Percentiles rank a stretch among this genome's conserved stretches.
Evolutionary conservation across 371 early-diverging fungal species (phyloP).

Genomic region (Batkoa obscura): DNA sequence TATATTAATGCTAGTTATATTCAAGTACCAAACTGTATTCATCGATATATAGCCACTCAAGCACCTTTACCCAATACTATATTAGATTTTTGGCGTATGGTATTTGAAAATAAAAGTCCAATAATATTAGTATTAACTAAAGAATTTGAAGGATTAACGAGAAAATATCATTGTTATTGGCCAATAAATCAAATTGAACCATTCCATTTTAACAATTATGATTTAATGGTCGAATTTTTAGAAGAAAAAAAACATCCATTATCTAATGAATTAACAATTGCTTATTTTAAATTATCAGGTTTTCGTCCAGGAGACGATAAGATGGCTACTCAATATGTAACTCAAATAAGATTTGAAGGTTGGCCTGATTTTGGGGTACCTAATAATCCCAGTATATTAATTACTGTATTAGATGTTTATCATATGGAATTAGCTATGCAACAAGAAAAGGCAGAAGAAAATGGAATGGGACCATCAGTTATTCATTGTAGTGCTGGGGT

Average conservation of each 20-base stretch:
- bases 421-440: constrained; percentile 13
- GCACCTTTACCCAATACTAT: constrained; percentile 63
- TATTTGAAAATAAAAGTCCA: constrained; percentile 45
- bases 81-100: constrained; percentile 85
- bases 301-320: background rate
- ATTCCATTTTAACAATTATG: background rate
- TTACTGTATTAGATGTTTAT: constrained; percentile 19
- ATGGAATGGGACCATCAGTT: constrained; percentile 25
- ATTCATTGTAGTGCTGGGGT: constrained; percentile 90
- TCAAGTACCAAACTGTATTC: constrained; percentile 16
- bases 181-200: constrained; percentile 14
- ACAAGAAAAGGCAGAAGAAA: background rate
- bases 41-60: constrained; percentile 71
- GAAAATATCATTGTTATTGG: constrained; percentile 65
- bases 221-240: background rate
- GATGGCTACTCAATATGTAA: constrained; percentile 12
- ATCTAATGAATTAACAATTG: background rate
- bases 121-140: constrained; percentile 76
- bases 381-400: constrained; percentile 16
- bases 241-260: background rate
- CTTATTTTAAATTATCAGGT: background rate
- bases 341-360: constrained; percentile 56
- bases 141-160: constrained; percentile 35
- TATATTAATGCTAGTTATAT: constrained; percentile 72
- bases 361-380: constrained; percentile 87